Evolutionary conservation across 441 rosid genomes (phyloP).

Genomic region (Adansonia gregorii): DNA sequence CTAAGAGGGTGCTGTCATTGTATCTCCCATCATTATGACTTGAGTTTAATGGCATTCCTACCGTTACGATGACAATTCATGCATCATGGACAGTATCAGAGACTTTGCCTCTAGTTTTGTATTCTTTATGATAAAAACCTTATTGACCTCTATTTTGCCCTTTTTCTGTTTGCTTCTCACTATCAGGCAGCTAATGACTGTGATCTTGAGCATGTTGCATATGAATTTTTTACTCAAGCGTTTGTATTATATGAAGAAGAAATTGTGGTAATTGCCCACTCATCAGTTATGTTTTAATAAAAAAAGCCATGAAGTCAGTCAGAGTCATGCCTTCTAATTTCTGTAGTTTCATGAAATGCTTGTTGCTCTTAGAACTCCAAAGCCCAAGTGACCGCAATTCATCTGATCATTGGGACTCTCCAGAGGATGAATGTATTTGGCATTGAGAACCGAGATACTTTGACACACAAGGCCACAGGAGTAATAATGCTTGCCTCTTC

Average conservation of each 20-base stretch:
- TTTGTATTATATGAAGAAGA: conserved; percentile 79
- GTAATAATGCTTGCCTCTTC: conserved; percentile 37
- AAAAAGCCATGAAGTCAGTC: neutral
- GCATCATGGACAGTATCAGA: neutral
- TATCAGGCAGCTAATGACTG: conserved; percentile 75
- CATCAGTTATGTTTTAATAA: neutral
- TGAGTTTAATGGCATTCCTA: conserved; percentile 16
- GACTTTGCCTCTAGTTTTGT: neutral
- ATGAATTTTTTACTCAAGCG: conserved; percentile 72
- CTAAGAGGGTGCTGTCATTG: neutral
- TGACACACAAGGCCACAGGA: conserved; percentile 86
- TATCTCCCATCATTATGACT: neutral
- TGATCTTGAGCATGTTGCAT: conserved; percentile 71
- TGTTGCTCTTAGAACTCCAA: conserved; percentile 57
- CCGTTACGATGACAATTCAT: neutral
- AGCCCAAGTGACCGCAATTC: conserved; percentile 75
- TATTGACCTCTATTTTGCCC: conserved; percentile 12
- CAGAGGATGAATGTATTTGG: conserved; percentile 79
- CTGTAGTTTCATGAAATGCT: neutral
- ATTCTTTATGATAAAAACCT: conserved; percentile 8
- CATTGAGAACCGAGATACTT: conserved; percentile 73
- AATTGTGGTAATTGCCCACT: conserved; percentile 54
- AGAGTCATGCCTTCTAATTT: conserved; percentile 12
- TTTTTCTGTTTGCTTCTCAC: conserved; percentile 5
- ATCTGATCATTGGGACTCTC: conserved; percentile 70